Evolutionary conservation across 805 yeast species (phyloP), one percentile per base, ranked within the genome.

Genomic region (Suhomyces prunicola): DNA sequence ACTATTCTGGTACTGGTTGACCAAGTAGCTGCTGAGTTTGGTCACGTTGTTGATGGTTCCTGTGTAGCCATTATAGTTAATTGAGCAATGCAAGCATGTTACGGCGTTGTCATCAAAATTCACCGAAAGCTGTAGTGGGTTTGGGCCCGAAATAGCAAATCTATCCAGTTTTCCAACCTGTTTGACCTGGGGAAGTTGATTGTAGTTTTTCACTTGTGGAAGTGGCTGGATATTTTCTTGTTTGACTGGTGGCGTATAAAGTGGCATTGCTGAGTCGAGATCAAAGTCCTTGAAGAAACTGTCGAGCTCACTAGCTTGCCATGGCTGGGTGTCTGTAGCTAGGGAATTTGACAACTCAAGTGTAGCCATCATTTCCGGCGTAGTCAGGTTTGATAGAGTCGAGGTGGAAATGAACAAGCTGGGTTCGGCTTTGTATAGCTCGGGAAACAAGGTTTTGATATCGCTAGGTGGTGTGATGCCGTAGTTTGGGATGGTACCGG

Each of bases 41-140:
- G 15, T 36, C 26, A 36, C 39, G n/a, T 31, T 40, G 44, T 47
- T 41, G 29, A 53, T 50, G 12, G 40, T 29, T 3, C 56, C 56
- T 6, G 46, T 50, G 29, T 50, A 53, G 7, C 53, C 53, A 29
- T 50, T 39, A 19, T 53, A 53, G 24, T 50, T 44, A 13, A 50
- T 50, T 8, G 48, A 22, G 26, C 56, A 53, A 4, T 47, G 44
- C 12, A 53, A 51, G n/a, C 56, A 53, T 5, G 50, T 47, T 2
- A 53, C 51, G 2, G 50, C 44, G 6, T 42, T 50, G 41, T 36
- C 50, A 13, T 46, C 46, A 5, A 35, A 40, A 5, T 24, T 13
- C 5, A 48, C 50, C 12, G 36, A 19, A 15, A 48, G 17, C 12
- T 40, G 29, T 6, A 27, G 10, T 19, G 8, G 31, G 44, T 35